Percentiles rank a stretch among this genome's conserved stretches.
phyloP scores from a whole-genome alignment of 2,329 filamentous ascomycete genomes.

The Talaromyces pinophilus region DNA sequence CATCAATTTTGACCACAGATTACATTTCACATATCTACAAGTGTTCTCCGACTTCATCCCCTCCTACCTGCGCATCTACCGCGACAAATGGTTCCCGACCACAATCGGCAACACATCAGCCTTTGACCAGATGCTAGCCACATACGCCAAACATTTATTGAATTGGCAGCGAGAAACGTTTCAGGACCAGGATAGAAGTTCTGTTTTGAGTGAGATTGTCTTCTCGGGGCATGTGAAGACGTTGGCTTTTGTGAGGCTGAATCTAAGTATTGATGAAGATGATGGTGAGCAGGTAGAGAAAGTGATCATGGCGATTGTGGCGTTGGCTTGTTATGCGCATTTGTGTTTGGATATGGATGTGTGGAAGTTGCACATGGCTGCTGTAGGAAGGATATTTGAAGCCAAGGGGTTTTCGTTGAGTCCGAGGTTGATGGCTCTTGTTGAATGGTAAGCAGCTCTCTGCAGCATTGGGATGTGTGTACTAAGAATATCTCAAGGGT shows the following conservation, averaged over 20 bases:
- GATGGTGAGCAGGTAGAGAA: background rate
- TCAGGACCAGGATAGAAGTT: background rate
- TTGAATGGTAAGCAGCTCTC: background rate
- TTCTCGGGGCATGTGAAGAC: conserved; percentile 5
- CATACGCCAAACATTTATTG: background rate
- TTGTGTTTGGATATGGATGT: background rate
- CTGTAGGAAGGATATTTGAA: background rate
- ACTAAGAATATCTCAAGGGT: background rate
- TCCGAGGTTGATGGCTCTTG: background rate
- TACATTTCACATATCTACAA: background rate
- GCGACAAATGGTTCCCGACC: conserved; percentile 1
- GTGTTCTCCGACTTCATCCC: conserved; percentile 10
- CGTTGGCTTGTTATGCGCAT: conserved; percentile 12
- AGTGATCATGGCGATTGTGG: background rate
- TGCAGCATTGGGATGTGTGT: too few relatives aligned
- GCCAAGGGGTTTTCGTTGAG: background rate
- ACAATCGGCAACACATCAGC: background rate
- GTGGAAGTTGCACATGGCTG: conserved; percentile 5
- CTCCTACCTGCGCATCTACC: conserved; percentile 4
- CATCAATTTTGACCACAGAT: background rate
- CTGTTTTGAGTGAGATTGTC: background rate
- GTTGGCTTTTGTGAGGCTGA: background rate
- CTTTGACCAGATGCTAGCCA: conserved; percentile 14
- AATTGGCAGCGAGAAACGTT: background rate
- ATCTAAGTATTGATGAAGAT: background rate